These are phyloP conservation scores for Gynandropsis gynandra DNA, from an alignment of 345 rosid genomes.

Conservation along the genomic window DNA sequence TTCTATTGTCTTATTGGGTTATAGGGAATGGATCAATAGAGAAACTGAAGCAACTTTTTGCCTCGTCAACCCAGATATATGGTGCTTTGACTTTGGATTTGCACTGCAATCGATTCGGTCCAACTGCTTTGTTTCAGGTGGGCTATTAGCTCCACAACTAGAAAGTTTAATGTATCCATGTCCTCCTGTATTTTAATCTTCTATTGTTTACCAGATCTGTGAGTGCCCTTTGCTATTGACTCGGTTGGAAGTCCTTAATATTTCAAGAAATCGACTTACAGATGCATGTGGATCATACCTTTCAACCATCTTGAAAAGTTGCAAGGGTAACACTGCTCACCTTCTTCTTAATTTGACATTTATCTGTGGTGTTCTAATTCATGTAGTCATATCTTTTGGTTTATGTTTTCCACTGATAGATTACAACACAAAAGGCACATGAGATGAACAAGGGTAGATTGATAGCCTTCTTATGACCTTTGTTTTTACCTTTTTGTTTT, in stretches of 20 bases:
- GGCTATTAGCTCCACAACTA: constrained; percentile 17
- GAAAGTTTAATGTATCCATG: constrained; percentile 13
- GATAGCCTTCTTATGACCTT: constrained; percentile 1
- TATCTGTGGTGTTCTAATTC: constrained; percentile 6
- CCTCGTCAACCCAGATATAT: constrained; percentile 61
- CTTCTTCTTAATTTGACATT: background rate
- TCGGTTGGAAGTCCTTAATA: constrained; percentile 80
- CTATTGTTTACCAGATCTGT: constrained; percentile 57
- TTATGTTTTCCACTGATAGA: constrained; percentile 13
- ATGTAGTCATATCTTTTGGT: constrained; percentile 9
- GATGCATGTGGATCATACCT: constrained; percentile 96
- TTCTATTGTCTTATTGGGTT: constrained; percentile 25
- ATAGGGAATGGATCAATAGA: constrained; percentile 96
- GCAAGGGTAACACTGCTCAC: constrained; percentile 51
- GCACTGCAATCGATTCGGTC: constrained; percentile 95
- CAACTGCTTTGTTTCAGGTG: constrained; percentile 92
- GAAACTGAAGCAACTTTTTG: constrained; percentile 65
- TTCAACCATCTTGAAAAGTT: constrained; percentile 69
- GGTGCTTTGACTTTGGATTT: constrained; percentile 83
- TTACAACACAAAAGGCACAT: background rate
- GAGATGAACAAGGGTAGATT: constrained; percentile 6
- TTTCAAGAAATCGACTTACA: constrained; percentile 91
- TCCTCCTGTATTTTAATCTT: constrained; percentile 17
- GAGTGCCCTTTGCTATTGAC: constrained; percentile 78
- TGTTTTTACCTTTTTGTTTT: constrained; percentile 19